Conservation (phyloP, 257 asterid genomes). For the Ophiorrhiza pumila region DNA sequence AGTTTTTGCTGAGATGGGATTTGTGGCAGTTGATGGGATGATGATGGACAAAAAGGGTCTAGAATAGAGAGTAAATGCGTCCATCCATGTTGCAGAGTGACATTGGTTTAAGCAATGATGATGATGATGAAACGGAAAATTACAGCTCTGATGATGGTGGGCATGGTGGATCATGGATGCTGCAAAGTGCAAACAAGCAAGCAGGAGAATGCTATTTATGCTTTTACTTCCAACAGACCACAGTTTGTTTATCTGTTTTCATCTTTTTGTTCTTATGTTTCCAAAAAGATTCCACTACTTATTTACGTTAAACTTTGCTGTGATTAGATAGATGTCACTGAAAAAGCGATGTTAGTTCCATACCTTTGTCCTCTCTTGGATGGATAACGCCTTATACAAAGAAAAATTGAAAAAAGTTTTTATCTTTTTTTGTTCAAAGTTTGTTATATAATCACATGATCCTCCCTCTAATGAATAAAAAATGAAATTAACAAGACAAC, state of each 20-base stretch:
- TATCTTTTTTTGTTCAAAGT: not conserved
- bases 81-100: slow-evolving; percentile 1
- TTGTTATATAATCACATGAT: too few species aligned
- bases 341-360: not conserved
- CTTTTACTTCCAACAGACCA: too few species aligned
- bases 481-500: not conserved
- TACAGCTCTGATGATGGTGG: not conserved
- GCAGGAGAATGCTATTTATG: not conserved
- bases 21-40: slow-evolving; percentile 1
- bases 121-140: slow-evolving; percentile 2
- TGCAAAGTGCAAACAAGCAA: too few species aligned
- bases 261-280: slow-evolving; percentile 17
- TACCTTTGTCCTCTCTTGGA: slow-evolving; percentile 15
- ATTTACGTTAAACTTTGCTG: slow-evolving; percentile 4
- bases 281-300: slow-evolving; percentile 25
- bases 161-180: not conserved
- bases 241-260: slow-evolving; percentile 17
- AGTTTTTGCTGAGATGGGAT: slow-evolving; percentile 5
- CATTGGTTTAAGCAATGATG: slow-evolving; percentile 8
- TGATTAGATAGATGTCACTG: slow-evolving; percentile 9
- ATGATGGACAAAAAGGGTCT: not conserved
- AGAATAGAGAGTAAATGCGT: not conserved
- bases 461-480: too few species aligned
- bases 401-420: not conserved
- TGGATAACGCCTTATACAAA: not conserved